Percentiles rank a stretch among this genome's conserved stretches.
Evolutionary conservation across 148 eudicot genomes (phyloP).

Genomic region (Rhododendron kiyosumense): DNA sequence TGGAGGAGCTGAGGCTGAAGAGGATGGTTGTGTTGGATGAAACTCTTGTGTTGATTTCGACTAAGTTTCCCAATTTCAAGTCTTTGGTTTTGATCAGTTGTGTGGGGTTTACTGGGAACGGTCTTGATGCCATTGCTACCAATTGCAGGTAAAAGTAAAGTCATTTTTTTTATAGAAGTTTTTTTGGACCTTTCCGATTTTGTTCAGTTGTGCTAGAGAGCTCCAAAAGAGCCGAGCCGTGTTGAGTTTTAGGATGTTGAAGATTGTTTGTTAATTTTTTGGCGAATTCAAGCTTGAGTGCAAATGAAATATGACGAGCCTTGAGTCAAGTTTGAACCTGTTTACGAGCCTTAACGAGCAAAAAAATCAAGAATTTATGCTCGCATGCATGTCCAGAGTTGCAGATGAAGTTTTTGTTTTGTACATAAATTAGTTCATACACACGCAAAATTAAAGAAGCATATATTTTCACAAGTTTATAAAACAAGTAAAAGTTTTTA

Average conservation of each 20-base stretch:
- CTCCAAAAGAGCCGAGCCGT: background rate
- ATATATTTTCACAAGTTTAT: background rate
- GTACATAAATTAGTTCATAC: background rate
- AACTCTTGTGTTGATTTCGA: background rate
- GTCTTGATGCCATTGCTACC: conserved; percentile 1
- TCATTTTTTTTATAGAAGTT: background rate
- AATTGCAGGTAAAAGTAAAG: background rate
- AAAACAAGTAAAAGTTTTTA: background rate
- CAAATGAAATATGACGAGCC: background rate
- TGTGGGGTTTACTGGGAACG: background rate
- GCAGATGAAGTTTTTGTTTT: background rate
- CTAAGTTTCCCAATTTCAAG: background rate
- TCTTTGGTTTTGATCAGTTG: background rate
- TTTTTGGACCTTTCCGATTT: background rate
- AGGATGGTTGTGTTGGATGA: conserved; percentile 5
- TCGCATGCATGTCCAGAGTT: background rate
- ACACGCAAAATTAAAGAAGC: background rate
- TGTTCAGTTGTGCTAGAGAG: background rate
- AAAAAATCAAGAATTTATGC: background rate
- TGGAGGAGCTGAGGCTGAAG: background rate
- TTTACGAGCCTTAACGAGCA: background rate
- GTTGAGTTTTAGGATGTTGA: background rate
- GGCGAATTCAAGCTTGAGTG: background rate
- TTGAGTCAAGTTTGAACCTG: background rate
- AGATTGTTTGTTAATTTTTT: background rate